Evolutionary conservation across 352 stramenopile species (phyloP).

Genomic region (Phytopythium boreale): DNA sequence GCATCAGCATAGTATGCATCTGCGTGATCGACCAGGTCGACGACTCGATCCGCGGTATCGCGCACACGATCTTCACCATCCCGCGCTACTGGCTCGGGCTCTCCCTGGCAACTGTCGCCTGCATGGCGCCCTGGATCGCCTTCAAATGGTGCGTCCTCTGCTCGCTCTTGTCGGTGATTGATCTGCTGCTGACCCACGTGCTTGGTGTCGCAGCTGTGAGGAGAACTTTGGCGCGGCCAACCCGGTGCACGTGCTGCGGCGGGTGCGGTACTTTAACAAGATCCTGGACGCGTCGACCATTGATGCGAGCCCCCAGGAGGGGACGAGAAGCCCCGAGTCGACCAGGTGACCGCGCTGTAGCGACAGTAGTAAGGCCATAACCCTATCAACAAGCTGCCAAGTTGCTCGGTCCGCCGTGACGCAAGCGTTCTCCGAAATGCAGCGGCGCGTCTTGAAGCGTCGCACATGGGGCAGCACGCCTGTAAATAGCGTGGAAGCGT

Average conservation of each 20-base stretch:
- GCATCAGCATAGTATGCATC: conserved; percentile 45
- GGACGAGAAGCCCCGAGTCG: background rate
- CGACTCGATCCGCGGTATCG: conserved; percentile 46
- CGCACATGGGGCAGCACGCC: background rate
- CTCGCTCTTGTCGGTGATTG: background rate
- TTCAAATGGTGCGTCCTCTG: conserved; percentile 51
- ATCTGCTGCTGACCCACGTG: background rate
- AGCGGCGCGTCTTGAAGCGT: background rate
- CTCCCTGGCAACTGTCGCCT: conserved; percentile 32
- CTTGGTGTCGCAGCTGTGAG: conserved; percentile 34
- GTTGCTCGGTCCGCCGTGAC: background rate
- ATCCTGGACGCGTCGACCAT: conserved; percentile 55
- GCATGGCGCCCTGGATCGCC: conserved; percentile 60
- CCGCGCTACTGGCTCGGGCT: conserved; percentile 68
- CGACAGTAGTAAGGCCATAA: background rate
- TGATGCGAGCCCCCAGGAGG: conserved; percentile 4
- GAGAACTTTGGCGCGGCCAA: conserved; percentile 77
- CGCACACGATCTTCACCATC: conserved; percentile 22
- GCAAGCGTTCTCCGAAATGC: background rate
- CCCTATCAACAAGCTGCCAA: background rate
- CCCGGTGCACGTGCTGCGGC: conserved; percentile 70
- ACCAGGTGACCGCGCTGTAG: background rate
- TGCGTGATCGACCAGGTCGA: conserved; percentile 54
- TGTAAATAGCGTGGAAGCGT: background rate
- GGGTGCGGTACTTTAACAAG: conserved; percentile 71